Evolutionary conservation across 805 yeast species (phyloP).

Genomic region (Spathaspora girioi): DNA sequence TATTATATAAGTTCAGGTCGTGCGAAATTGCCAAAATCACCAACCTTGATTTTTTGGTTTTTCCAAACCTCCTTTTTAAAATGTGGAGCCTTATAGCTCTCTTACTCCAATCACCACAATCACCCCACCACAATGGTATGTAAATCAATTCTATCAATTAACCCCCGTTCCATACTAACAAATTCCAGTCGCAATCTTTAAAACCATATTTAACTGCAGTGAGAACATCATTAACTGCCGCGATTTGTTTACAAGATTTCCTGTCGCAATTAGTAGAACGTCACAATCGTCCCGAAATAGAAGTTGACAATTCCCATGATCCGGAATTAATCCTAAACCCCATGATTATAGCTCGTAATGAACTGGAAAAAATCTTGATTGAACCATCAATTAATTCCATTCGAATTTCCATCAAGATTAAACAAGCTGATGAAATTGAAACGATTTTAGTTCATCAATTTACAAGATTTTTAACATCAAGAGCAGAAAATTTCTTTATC

Average conservation of each 20-base stretch:
- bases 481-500: slow-evolving; percentile 93
- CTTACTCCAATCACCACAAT: not conserved
- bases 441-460: slow-evolving; percentile 91
- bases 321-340: slow-evolving; percentile 85
- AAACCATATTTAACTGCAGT: slow-evolving; percentile 95
- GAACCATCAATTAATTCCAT: slow-evolving; percentile 94
- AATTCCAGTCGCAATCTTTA: slow-evolving; percentile 82
- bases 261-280: slow-evolving; percentile 95
- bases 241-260: slow-evolving; percentile 87
- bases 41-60: too few relatives aligned
- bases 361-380: slow-evolving; percentile 85
- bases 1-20: not conserved
- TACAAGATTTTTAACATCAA: slow-evolving; percentile 86
- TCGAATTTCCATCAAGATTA: slow-evolving; percentile 85
- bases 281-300: slow-evolving; percentile 96
- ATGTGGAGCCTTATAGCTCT: not conserved
- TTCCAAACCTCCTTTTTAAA: not conserved
- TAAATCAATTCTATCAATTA: not conserved
- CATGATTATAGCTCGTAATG: slow-evolving; percentile 87
- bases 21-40: slow-evolving; percentile 3
- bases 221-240: slow-evolving; percentile 88
- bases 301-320: slow-evolving; percentile 66
- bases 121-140: not conserved
- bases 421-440: slow-evolving; percentile 97
- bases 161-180: slow-evolving; percentile 2